Evolutionary conservation across 2,329 filamentous ascomycete genomes (phyloP), one percentile per base, ranked within the genome.

Genomic region (Diaporthe amygdali): DNA sequence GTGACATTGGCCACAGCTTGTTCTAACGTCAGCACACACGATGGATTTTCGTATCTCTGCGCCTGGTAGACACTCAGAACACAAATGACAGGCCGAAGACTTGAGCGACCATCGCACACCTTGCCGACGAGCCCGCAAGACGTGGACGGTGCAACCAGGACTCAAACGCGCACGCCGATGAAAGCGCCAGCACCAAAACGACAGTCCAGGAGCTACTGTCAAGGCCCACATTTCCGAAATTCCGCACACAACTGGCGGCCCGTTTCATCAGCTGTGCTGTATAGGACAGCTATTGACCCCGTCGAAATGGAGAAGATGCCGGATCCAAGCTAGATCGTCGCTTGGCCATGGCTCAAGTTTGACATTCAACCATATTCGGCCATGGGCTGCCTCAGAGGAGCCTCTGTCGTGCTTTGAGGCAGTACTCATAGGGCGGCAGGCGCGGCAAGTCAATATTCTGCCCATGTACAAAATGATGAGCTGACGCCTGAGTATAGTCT

Each of bases 1-100:
- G 39, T 47, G 54, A 70, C 67, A 70, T 52, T 70, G 67, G 66
- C 59, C 70, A 70, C 61, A 72, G 68, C 63, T 72, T 68, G 71
- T 72, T 68, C 68, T 34, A 44, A 72, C 71, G 71, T 72, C 71
- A 47, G 49, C 34, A 37, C 30, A 41, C 37, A 22, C 22, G 22
- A 37, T 49, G n/a, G 20, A 27, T 25, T 32, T 10, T 27, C 32
- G n/a, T 22, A 30, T 22, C n/a, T 22, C 59, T 64, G 59, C 46
- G 25, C 59, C 44, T 30, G 30, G 30, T 4, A 27, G 22, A 49
- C 3, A 37, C 30, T 25, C n/a, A 25, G n/a, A 22, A 9, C 34
- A 27, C 59, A 34, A 20, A 34, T 12, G 41, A 47, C 41, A 47
- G 41, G 59, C 59, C 25, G 41, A 47, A 22, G 34, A 20, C 44